phyloP scores from a whole-genome alignment of 164 flowering plant species.

The Nymphaea thermarum region DNA sequence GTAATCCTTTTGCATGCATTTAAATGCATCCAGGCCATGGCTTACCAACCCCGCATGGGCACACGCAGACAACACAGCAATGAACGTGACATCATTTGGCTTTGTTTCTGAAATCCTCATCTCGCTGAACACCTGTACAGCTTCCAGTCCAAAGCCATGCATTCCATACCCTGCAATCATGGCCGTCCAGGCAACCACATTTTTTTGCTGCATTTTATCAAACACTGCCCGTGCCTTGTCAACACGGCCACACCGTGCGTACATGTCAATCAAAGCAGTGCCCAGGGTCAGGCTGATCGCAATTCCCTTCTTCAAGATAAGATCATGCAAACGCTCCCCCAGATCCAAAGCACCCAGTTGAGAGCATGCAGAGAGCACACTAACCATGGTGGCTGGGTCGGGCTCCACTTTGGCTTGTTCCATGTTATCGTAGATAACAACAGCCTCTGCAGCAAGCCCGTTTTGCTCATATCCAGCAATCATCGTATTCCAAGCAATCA shows the following conservation, averaged over 20 bases:
- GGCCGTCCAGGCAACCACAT: conserved; percentile 66
- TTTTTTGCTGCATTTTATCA: conserved; percentile 25
- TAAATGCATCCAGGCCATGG: conserved; percentile 25
- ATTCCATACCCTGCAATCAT: conserved; percentile 51
- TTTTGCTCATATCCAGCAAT: conserved; percentile 16
- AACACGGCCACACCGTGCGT: conserved; percentile 28
- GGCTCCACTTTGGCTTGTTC: conserved; percentile 16
- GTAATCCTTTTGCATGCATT: conserved; percentile 16
- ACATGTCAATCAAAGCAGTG: conserved; percentile 32
- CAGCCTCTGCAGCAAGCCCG: conserved; percentile 17
- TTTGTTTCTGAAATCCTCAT: conserved; percentile 33
- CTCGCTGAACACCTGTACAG: conserved; percentile 27
- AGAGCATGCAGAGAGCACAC: conserved; percentile 25
- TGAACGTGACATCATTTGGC: conserved; percentile 46
- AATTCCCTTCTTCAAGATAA: conserved; percentile 15
- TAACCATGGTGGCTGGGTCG: conserved; percentile 22
- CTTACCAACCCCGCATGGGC: conserved; percentile 41
- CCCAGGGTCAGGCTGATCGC: conserved; percentile 23
- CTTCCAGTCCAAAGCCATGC: conserved; percentile 42
- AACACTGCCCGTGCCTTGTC: conserved; percentile 20
- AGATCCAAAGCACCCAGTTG: conserved; percentile 24
- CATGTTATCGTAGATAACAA: conserved; percentile 23
- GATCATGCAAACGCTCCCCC: conserved; percentile 25
- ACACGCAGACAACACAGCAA: conserved; percentile 47
- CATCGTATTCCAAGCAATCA: conserved; percentile 27